Conservation (phyloP, 1,284 basidiomycete genomes). For the Cutaneotrichosporon sp. region DNA sequence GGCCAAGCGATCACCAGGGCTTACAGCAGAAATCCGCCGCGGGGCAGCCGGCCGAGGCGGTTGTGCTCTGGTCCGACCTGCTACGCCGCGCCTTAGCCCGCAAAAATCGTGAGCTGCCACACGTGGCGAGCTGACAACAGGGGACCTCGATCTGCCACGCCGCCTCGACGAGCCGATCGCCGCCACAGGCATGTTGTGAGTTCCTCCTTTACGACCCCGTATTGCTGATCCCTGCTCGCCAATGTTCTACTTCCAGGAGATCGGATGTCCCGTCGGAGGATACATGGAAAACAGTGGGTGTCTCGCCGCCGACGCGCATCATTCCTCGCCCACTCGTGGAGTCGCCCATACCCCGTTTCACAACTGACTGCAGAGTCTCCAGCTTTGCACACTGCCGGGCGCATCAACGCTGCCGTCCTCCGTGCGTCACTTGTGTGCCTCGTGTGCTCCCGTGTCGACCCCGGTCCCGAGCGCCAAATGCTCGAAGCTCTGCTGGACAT, state of each 20-base stretch:
- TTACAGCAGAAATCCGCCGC: constrained; percentile 12
- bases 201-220: background rate
- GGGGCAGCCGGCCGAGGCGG: constrained; percentile 1
- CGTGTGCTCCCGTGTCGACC: constrained; percentile 8
- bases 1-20: background rate
- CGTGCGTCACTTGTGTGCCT: constrained; percentile 1
- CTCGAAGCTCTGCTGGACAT: constrained; percentile 23
- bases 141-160: constrained; percentile 22
- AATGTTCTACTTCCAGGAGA: constrained; percentile 33
- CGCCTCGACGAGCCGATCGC: constrained; percentile 18
- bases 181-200: constrained; percentile 35
- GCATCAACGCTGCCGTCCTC: constrained; percentile 8
- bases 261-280: constrained; percentile 32
- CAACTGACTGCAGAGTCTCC: constrained; percentile 4
- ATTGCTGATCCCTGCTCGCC: constrained; percentile 18
- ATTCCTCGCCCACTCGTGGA: too few relatives aligned
- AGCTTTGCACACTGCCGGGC: constrained; percentile 1
- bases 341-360: too few relatives aligned
- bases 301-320: background rate
- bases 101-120: constrained; percentile 17
- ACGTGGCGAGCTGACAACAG: constrained; percentile 11
- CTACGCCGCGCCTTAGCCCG: constrained; percentile 24
- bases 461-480: constrained; percentile 5
- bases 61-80: constrained; percentile 25
- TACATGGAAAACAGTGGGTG: constrained; percentile 33